Evolutionary conservation across 139 green algal species (phyloP).

Genomic region (Chlorella sp.): DNA sequence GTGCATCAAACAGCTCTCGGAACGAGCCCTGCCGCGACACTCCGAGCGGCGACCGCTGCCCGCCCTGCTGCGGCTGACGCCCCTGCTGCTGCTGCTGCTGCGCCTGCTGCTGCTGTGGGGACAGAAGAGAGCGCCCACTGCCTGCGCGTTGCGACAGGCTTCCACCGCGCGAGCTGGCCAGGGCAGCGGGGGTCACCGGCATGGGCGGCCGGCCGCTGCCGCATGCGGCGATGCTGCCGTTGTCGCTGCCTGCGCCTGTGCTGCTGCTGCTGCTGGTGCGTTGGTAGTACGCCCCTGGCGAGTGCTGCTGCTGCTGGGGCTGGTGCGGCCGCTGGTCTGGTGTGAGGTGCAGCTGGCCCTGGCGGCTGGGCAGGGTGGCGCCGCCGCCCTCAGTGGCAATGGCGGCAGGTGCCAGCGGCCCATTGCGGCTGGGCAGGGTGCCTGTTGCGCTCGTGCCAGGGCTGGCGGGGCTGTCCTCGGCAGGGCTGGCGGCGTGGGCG

Average conservation of each 20-base stretch:
- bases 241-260: neutral
- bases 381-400: too few species aligned
- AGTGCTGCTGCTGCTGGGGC: neutral
- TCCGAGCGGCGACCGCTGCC: neutral
- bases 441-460: neutral
- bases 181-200: neutral
- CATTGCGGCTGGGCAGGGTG: neutral
- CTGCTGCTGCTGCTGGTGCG: neutral
- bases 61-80: slow-evolving; percentile 2
- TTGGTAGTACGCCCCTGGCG: too few species aligned
- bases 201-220: slow-evolving; percentile 13
- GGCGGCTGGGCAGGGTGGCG: neutral
- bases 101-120: neutral
- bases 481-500: too few species aligned
- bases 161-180: neutral
- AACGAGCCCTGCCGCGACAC: neutral
- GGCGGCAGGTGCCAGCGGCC: too few species aligned
- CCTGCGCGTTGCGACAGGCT: neutral
- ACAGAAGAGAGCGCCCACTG: slow-evolving; percentile 1
- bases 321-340: neutral
- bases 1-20: slow-evolving; percentile 18
- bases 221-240: neutral
- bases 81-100: neutral
- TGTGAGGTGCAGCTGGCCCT: neutral
- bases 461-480: too few species aligned